Conservation (phyloP, 495 filamentous ascomycete genomes). For the Aspergillus bertholletiae region DNA sequence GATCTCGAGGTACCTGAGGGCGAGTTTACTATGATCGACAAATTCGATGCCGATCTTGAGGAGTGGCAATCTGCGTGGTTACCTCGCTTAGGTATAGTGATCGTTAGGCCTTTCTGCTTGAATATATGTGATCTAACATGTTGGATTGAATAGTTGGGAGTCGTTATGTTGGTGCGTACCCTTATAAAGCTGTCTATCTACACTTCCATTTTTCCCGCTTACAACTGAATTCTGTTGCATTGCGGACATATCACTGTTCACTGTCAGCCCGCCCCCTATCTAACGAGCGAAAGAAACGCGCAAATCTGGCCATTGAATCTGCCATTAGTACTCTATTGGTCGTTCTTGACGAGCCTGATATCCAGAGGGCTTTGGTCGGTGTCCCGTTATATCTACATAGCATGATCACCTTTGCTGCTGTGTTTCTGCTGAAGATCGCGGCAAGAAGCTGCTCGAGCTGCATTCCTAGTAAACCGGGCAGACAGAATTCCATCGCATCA, state of each 20-base stretch:
- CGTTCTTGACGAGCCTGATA: slow-evolving; percentile 48
- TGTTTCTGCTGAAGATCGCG: slow-evolving; percentile 52
- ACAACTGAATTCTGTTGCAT: slow-evolving; percentile 54
- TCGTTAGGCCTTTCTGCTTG: slow-evolving; percentile 8
- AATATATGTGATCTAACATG: background rate
- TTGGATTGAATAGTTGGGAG: slow-evolving; percentile 34
- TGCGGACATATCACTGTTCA: slow-evolving; percentile 51
- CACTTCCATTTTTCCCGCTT: slow-evolving; percentile 55
- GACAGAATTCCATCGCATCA: slow-evolving; percentile 42
- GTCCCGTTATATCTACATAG: slow-evolving; percentile 53
- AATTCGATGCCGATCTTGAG: slow-evolving; percentile 40
- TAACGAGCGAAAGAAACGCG: slow-evolving; percentile 48
- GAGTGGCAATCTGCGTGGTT: slow-evolving; percentile 49
- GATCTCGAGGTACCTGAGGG: slow-evolving; percentile 49
- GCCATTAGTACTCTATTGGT: slow-evolving; percentile 49
- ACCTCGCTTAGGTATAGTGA: slow-evolving; percentile 40
- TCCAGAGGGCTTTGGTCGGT: slow-evolving; percentile 47
- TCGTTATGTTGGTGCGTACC: slow-evolving; percentile 50
- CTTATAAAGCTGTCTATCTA: slow-evolving; percentile 49
- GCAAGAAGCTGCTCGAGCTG: slow-evolving; percentile 40
- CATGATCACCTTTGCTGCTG: slow-evolving; percentile 55
- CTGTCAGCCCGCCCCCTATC: slow-evolving; percentile 47
- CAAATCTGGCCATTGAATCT: slow-evolving; percentile 51
- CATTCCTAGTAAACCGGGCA: slow-evolving; percentile 19
- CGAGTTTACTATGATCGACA: slow-evolving; percentile 41